Percentiles rank a stretch among this genome's conserved stretches.
phyloP scores from a whole-genome alignment of 106 monocot genomes.

The Iris macrosiphon region DNA sequence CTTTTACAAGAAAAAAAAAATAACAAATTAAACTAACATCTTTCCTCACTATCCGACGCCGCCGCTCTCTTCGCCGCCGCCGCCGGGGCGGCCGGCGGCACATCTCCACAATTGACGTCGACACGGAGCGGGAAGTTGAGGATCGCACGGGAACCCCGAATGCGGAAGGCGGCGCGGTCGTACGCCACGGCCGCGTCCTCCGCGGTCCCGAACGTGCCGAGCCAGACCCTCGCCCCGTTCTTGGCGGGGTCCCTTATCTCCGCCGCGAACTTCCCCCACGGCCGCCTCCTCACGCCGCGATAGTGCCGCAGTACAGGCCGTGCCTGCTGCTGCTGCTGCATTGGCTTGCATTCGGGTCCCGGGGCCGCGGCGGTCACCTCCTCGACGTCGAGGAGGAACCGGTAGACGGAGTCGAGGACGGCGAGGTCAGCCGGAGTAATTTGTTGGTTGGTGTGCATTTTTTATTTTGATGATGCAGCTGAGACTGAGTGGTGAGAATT shows the following conservation, averaged over 20 bases:
- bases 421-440: no score
- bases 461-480: no score
- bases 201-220: constrained; percentile 51
- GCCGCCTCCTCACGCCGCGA: constrained; percentile 19
- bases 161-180: constrained; percentile 51
- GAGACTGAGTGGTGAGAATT: no score
- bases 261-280: constrained; percentile 29
- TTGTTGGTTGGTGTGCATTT: no score
- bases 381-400: constrained; percentile 45
- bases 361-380: not conserved
- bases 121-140: constrained; percentile 43
- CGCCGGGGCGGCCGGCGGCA: no score
- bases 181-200: constrained; percentile 61
- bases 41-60: no score
- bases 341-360: not conserved
- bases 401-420: constrained; percentile 57
- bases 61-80: no score
- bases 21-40: no score
- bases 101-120: no score
- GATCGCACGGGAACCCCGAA: constrained; percentile 56
- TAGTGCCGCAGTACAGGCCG: constrained; percentile 18
- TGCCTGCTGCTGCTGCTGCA: not conserved
- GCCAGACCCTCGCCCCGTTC: constrained; percentile 30
- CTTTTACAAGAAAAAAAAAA: no score
- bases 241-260: constrained; percentile 31